Base-by-base conservation (phyloP, 1,139 yeast species). In the Kodamaea alishanica region DNA sequence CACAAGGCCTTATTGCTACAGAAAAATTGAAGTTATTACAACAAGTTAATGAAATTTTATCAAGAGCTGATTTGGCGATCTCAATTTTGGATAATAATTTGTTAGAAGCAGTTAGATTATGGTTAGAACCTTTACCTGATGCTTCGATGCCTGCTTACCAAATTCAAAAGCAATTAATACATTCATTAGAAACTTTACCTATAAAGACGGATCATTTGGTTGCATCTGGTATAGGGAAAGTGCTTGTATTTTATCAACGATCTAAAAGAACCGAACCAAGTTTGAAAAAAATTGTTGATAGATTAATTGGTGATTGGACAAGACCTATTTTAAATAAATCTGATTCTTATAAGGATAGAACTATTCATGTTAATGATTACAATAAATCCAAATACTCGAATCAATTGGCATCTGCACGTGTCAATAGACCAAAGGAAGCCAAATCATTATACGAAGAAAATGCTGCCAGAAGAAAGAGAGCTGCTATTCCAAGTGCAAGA, bases 71-170 rank as follows among this genome's bases (percentile, higher is more conserved):
- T 59, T 71, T 89, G 53, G 88, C 96, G 26, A 96, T 90, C 55
- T 85, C 96, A 10, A 87, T 94, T 40, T 74, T 94, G 54, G 99
- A 94, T 67, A 94, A 92, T 61, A 94, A 94, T 61, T 66, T 94
- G 54, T 73, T 94, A 48, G 97, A 92, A 55, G 94, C 96, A 36
- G 92, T 94, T 29, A 77, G 97, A 52, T 82, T 88, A 59, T 94
- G 99, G 99, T 73, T 94, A 43, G 99, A 94, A 61, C 99, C 99
- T 31, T 73, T 94, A 51, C 98, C 98, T 1, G 98, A 94, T 69
- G 96, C 95, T 33, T 88, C 97, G 6, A 73, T 94, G 66, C 99
- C 99, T 9, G 94, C 96, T 1, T 92, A 86, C 63, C 96, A 90
- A 61, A 90, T 94, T 49, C 98, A 94, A 61, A 87, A 85, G 60